Conservation (phyloP, 2,329 filamentous ascomycete species). For the Fusarium acutatum region DNA sequence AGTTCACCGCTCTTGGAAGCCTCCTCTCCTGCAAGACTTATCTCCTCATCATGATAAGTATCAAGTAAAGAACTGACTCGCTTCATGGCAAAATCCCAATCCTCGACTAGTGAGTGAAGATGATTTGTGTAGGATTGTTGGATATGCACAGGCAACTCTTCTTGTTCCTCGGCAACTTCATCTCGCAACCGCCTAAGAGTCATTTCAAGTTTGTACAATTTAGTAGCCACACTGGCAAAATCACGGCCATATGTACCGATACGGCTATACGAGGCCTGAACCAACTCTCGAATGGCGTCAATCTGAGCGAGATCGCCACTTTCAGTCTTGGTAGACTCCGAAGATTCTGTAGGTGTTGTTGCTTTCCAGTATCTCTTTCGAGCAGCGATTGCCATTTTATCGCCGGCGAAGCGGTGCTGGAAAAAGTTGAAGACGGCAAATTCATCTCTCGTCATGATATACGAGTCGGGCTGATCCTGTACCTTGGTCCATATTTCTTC, state of each 20-base stretch:
- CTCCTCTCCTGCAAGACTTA: neutral
- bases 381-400: conserved; percentile 57
- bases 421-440: conserved; percentile 90
- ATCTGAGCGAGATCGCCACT: neutral
- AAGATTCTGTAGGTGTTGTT: neutral
- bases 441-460: conserved; percentile 79
- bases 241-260: neutral
- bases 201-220: neutral
- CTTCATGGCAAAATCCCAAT: neutral
- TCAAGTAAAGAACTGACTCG: neutral
- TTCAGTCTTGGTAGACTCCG: neutral
- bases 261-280: neutral
- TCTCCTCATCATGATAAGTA: neutral
- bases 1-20: neutral
- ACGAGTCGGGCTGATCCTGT: conserved; percentile 68
- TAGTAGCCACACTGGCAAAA: neutral
- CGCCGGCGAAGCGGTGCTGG: conserved; percentile 69
- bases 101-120: neutral
- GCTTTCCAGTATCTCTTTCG: conserved; percentile 60
- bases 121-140: neutral
- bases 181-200: neutral
- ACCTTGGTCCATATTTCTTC: conserved; percentile 74
- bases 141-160: neutral
- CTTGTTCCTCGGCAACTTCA: neutral
- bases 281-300: neutral